Base-by-base conservation (phyloP, 805 yeast genomes). In the Nakazawaea populi region DNA sequence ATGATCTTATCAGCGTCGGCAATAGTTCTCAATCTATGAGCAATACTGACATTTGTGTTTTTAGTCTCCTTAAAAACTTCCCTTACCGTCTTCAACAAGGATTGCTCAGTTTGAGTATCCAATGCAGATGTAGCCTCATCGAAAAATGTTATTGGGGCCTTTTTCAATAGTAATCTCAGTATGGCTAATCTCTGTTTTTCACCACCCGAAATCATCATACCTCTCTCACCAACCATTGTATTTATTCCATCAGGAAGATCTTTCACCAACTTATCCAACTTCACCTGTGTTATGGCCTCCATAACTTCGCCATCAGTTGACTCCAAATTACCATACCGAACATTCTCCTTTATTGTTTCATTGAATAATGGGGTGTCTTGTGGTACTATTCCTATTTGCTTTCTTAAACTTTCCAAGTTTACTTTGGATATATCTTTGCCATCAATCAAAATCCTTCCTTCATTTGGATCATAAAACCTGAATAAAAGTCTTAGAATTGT, bases 181-280 rank as follows among this genome's bases (percentile, higher is more conserved):
- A 94, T 89, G 0, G 99, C 98, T 42, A 94, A 73, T 55, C 99
- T 73, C 68, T 94, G 99, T 65, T 94, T 91, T 65, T 94, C 99
- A 54, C 99, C 99, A n/a, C 99, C 99, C 29, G 97, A 89, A 44
- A 94, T 91, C 99, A 94, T 94, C 77, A 94, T 77, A n/a, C 99
- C 99, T 62, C 95, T 74, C 66, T 94, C 99, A 46, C 99, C 99
- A 14, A 94, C 99, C 52, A 88, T 74, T 0, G 98, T 94, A 31
- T 85, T 73, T 40, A 79, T 72, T 1, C 97, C 97, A 11, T 87
- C 87, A 0, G 99, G 98, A 44, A 94, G 68, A 42, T 83, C 87
- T 5, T 65, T 58, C 12, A 92, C 75, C 44, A 92, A 70, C 28
- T 68, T 65, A 54, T 79, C 79, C 54, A 92, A 73, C 59, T 87